phyloP scores from a whole-genome alignment of 352 stramenopile species.

The Globisporangium solare region DNA sequence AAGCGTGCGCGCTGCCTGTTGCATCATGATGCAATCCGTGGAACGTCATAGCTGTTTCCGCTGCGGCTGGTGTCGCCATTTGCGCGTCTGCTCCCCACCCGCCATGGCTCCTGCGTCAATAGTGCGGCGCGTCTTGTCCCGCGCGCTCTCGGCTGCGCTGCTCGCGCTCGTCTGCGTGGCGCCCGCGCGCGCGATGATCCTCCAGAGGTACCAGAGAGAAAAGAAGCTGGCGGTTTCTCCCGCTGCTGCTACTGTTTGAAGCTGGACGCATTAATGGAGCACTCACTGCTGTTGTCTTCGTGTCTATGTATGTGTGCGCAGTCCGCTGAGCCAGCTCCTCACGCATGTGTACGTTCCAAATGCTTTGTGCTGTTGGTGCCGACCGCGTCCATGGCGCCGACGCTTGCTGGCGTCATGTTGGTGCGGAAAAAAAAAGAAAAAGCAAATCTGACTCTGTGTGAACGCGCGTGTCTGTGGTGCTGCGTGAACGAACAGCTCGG shows the following conservation, averaged over 20 bases:
- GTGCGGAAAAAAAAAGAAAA: too few relatives aligned
- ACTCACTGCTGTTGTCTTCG: slow-evolving; percentile 2
- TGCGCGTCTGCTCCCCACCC: neutral
- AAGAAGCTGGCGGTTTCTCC: neutral
- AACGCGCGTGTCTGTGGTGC: neutral
- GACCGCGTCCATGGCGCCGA: neutral
- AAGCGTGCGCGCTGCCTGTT: neutral
- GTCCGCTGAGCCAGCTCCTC: slow-evolving; percentile 46
- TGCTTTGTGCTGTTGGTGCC: neutral
- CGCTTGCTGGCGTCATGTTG: too few relatives aligned
- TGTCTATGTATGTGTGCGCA: slow-evolving; percentile 15
- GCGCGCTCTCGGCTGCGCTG: neutral
- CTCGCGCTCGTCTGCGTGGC: slow-evolving; percentile 4
- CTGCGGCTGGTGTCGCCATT: neutral
- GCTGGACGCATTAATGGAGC: neutral
- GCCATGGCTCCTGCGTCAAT: neutral
- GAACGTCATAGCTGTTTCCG: neutral
- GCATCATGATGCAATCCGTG: neutral
- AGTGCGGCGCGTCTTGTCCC: neutral
- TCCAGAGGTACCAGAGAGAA: slow-evolving; percentile 33
- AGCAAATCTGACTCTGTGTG: neutral
- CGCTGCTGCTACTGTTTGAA: neutral
- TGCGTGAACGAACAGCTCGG: slow-evolving; percentile 26
- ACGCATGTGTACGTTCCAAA: slow-evolving; percentile 64
- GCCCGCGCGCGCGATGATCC: slow-evolving; percentile 28